Evolutionary conservation across 345 rosid species (phyloP), one percentile per base, ranked within the genome.

Genomic region (Limnanthes douglasii): DNA sequence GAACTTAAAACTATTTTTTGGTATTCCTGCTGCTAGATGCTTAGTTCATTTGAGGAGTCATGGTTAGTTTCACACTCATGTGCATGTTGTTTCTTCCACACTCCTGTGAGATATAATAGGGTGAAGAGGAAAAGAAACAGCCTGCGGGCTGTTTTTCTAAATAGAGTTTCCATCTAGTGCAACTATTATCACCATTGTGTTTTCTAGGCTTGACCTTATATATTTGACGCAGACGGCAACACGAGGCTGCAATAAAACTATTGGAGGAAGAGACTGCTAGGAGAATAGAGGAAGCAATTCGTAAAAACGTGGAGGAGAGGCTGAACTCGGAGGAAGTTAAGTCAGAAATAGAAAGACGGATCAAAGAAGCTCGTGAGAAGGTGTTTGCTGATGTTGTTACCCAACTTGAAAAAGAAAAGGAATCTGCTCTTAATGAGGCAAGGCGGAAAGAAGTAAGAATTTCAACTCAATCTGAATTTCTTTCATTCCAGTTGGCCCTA

Each of bases 251-350:
- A 54, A 56, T 80, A 51, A 73, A 54, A 40, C 59, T 53, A 27
- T 54, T 81, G 42, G 94, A 81, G 61, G 88, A 76, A 55, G 84
- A 76, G 64, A 76, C 86, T 31, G 72, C 81, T 8, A 49, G 24
- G 48, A 65, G 95, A 47, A 41, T 84, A 9, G 84, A 84, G 51
- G 93, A 78, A 66, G 73, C 73, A 15, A 75, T 84, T 34, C 59
- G 67, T 50, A 75, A 70, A 48, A 84, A 73, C 51, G 93, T 84
- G 18, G 93, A 75, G 51, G 84, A 78, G 41, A 68, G 49, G 48
- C 41, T 83, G 65, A 64, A 53, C 17, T 64, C 72, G 1, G 65
- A 71, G 46, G 68, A 73, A 49, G 63, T 64, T 18, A 62, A 56
- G 37, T 45, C 46, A 49, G 93, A 73, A 39, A 70, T 78, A 43